Conservation (phyloP, 1,284 basidiomycete genomes). For the Sparassis latifolia region DNA sequence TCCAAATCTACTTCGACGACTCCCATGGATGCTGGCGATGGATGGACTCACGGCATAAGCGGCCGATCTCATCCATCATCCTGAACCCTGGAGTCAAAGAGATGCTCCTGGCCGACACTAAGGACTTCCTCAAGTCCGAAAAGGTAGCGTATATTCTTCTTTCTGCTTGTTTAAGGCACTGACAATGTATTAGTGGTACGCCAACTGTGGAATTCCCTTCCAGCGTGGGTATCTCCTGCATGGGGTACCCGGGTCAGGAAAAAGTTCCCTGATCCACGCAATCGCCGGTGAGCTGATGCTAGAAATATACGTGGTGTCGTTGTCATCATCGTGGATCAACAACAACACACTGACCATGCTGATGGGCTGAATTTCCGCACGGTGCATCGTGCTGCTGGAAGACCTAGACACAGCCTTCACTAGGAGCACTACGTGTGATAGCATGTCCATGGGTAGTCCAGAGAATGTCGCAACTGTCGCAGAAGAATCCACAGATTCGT, state of each 20-base stretch:
- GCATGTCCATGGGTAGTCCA: constrained; percentile 38
- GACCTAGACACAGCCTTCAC: constrained; percentile 82
- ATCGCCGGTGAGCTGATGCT: constrained; percentile 77
- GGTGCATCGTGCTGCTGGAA: constrained; percentile 80
- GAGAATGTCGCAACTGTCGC: constrained; percentile 26
- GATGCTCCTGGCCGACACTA: constrained; percentile 73
- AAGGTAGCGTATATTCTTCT: constrained; percentile 40
- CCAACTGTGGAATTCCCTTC: constrained; percentile 65
- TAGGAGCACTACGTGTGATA: constrained; percentile 58
- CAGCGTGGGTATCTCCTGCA: constrained; percentile 79
- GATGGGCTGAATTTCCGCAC: constrained; percentile 74
- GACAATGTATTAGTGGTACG: constrained; percentile 35
- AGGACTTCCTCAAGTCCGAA: constrained; percentile 74
- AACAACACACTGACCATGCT: constrained; percentile 71
- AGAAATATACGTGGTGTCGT: constrained; percentile 73
- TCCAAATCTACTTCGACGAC: constrained; percentile 82
- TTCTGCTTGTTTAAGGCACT: constrained; percentile 6
- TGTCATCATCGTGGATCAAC: constrained; percentile 74
- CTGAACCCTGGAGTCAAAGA: constrained; percentile 80
- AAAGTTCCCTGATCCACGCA: constrained; percentile 78
- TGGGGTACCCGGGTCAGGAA: constrained; percentile 77
- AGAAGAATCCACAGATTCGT: constrained; percentile 22
- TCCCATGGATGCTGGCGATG: constrained; percentile 81
- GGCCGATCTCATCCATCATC: constrained; percentile 74
- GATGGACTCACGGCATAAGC: constrained; percentile 77